phyloP scores from a whole-genome alignment of 2,329 filamentous ascomycete species.

The Pochonia chlamydosporia region DNA sequence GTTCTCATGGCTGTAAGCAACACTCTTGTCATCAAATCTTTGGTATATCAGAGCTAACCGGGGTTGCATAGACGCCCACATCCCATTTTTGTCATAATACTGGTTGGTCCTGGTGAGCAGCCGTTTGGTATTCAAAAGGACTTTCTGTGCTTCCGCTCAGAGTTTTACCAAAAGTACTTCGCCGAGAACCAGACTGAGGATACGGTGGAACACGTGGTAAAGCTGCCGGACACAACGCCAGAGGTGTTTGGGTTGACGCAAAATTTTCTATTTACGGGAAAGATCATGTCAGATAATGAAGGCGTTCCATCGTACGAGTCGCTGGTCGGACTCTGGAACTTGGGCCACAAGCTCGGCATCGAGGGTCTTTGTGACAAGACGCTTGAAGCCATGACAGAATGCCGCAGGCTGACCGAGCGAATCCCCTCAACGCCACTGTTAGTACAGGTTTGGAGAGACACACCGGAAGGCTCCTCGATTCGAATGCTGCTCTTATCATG shows the following conservation, averaged over 20 bases:
- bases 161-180: slow-evolving; percentile 43
- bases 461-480: slow-evolving; percentile 54
- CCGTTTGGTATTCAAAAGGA: slow-evolving; percentile 56
- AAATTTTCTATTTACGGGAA: slow-evolving; percentile 47
- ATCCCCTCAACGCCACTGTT: slow-evolving; percentile 55
- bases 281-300: slow-evolving; percentile 35
- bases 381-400: slow-evolving; percentile 53
- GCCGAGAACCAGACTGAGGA: slow-evolving; percentile 23
- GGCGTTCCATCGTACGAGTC: slow-evolving; percentile 46
- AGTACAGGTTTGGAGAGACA: slow-evolving; percentile 57
- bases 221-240: slow-evolving; percentile 39
- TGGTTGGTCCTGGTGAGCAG: slow-evolving; percentile 45
- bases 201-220: slow-evolving; percentile 44
- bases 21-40: too few species aligned
- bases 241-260: slow-evolving; percentile 52
- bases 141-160: slow-evolving; percentile 48
- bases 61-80: slow-evolving; percentile 43
- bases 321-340: slow-evolving; percentile 51
- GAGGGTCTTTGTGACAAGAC: slow-evolving; percentile 50
- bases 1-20: slow-evolving; percentile 34
- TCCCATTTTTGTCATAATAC: slow-evolving; percentile 47
- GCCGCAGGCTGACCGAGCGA: slow-evolving; percentile 42
- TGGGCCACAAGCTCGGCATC: slow-evolving; percentile 46
- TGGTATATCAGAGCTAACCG: neutral
- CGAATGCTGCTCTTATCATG: slow-evolving; percentile 53